Base-by-base conservation (phyloP, 2,329 filamentous ascomycete genomes). In the Aureobasidium sp. region DNA sequence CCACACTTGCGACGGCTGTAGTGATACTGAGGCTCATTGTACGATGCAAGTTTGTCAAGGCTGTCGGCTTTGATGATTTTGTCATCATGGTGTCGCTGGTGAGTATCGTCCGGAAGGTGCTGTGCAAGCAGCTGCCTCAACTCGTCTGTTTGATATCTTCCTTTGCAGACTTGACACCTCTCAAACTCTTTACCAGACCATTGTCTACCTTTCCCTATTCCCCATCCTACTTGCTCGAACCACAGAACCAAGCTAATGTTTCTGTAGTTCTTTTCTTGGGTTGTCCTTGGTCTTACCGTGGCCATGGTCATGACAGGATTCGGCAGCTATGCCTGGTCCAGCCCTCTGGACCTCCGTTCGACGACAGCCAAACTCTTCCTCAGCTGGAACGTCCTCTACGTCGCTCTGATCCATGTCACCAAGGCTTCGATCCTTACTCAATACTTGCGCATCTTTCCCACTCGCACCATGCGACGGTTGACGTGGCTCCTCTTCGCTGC, bases 381-480 rank as follows among this genome's bases (percentile, higher is more conserved):
- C 29, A 68, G 69, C 41, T 67, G 67, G 62, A 74, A 76, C 61
- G 66, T 67, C 36, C 44, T 73, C 60, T 73, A 72, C 65, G 63
- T 68, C n/a, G 61, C 72, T 25, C 68, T 70, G 8, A 69, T 75
- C 58, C 71, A 71, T 56, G 72, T 71, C 62, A 76, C 75, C 25
- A 80, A 80, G 68, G 70, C 74, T 12, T 78, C 77, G 0, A 79
- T 81, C 47, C 68, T 80, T 2, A 70, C 80, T 59, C 78, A 80
- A 65, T 81, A 80, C 64, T 73, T 77, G 20, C 76, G 76, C 22
- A 74, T 81, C 34, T 81, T 81, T 61, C 74, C 73, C 8, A 74
- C 73, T 9, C 70, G 67, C 14, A 67, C 67, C 17, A 76, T 76
- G 69, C 72, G 75, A 9, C 72, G 77, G 29, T 66, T 73, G 1